Base-by-base conservation (phyloP, 1,284 basidiomycete species). In the Grifola frondosa region DNA sequence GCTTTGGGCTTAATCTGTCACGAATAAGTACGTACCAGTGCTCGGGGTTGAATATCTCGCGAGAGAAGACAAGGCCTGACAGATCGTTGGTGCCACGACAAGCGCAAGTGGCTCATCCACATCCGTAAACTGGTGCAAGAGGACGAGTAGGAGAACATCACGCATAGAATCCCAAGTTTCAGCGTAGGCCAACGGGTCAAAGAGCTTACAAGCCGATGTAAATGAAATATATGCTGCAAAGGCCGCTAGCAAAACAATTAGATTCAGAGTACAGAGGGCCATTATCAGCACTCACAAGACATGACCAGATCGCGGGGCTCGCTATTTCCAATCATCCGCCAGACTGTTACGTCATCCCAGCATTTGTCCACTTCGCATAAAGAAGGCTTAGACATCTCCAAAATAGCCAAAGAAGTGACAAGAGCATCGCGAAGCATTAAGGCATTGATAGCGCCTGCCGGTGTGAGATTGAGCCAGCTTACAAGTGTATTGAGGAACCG, bases 161-260 rank as follows among this genome's bases (percentile, higher is more conserved):
- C 74, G 63, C 33, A 87, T 57, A 52, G 74, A 70, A 40, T 77
- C 66, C 75, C 80, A 80, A 28, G 74, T 70, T 56, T 84, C 81
- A 2, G 70, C 62, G 40, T 64, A 66, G 23, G 60, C 55, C 24
- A 81, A 55, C 5, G 65, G 41, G 39, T 74, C 68, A 29, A 53
- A 54, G 10, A 48, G 31, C n/a, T 32, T 44, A 15, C 51, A 48
- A 11, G 46, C 46, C 11, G 59, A 51, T 11, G 58, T 49, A 7
- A 44, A 58, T 10, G 64, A 46, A 25, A 82, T 55, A 52, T 76
- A 78, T 24, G 69, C 57, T 7, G 82, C 67, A 50, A 84, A 71
- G 6, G 72, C 68, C 41, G 73, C 81, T 85, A 29, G 41, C 10
- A 34, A 10, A 10, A 16, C n/a, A 2, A 21, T 48, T 10, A 54